phyloP scores from a whole-genome alignment of 768 basidiomycete species.

The Pholiota microspora region DNA sequence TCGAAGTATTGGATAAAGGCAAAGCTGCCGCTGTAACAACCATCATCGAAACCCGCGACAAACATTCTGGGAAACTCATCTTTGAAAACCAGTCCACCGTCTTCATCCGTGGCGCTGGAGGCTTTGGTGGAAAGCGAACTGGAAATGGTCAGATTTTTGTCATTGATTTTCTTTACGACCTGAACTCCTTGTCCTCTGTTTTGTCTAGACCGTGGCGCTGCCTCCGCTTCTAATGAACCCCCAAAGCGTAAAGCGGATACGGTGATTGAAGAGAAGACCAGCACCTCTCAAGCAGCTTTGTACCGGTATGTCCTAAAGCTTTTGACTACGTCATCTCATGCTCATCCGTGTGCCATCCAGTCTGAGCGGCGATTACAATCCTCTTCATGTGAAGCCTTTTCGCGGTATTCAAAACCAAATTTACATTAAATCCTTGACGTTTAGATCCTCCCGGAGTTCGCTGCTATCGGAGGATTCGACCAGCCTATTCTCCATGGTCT shows the following conservation, averaged over 20 bases:
- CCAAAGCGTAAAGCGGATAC: slow-evolving; percentile 86
- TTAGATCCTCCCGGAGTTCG: slow-evolving; percentile 90
- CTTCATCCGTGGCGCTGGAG: slow-evolving; percentile 92
- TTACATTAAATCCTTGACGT: neutral
- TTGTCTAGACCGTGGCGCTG: slow-evolving; percentile 81
- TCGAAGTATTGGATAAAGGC: slow-evolving; percentile 87
- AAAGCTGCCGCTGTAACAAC: slow-evolving; percentile 90
- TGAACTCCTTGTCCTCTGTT: no score
- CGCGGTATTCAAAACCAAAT: neutral
- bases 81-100: slow-evolving; percentile 93
- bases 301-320: slow-evolving; percentile 62
- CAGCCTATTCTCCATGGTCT: slow-evolving; percentile 88
- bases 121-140: slow-evolving; percentile 87
- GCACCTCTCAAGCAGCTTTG: slow-evolving; percentile 78
- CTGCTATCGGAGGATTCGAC: slow-evolving; percentile 92
- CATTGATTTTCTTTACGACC: neutral
- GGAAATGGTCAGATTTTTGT: slow-evolving; percentile 57
- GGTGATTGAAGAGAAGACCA: slow-evolving; percentile 86
- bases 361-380: slow-evolving; percentile 89
- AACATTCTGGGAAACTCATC: slow-evolving; percentile 70
- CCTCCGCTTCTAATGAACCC: slow-evolving; percentile 75
- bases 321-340: neutral
- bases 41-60: slow-evolving; percentile 79
- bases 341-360: slow-evolving; percentile 31
- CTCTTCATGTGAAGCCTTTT: slow-evolving; percentile 60